Conservation (phyloP, 352 stramenopile species). For the Phytophthora agathidicida region DNA sequence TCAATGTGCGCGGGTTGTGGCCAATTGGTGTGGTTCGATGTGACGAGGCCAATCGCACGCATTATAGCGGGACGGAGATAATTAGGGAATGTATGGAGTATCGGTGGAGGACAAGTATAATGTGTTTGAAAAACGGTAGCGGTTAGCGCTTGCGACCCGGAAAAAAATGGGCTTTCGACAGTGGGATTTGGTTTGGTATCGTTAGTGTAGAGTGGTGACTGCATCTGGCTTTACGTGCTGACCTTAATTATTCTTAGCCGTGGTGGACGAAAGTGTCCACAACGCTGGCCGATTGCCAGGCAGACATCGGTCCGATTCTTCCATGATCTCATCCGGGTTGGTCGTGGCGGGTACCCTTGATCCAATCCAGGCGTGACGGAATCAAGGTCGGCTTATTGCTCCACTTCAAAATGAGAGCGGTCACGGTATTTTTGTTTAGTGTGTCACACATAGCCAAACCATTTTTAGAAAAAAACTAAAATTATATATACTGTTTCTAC, state of each 20-base stretch:
- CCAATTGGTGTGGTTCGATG: constrained; percentile 14
- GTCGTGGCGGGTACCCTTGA: too few relatives aligned
- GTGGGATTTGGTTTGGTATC: too few relatives aligned
- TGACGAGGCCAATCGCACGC: constrained; percentile 17
- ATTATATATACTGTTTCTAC: too few relatives aligned
- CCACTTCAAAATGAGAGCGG: too few relatives aligned
- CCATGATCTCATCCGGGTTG: too few relatives aligned
- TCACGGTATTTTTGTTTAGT: too few relatives aligned
- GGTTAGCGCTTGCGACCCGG: background rate
- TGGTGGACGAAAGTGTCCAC: background rate
- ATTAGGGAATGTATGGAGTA: background rate
- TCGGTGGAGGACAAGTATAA: background rate
- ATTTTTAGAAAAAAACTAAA: too few relatives aligned
- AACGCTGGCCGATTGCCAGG: background rate
- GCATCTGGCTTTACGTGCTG: constrained; percentile 21
- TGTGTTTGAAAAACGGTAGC: background rate
- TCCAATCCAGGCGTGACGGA: too few relatives aligned
- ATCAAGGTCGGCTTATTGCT: too few relatives aligned
- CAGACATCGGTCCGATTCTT: too few relatives aligned
- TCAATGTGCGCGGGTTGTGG: constrained; percentile 7
- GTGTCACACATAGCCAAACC: too few relatives aligned
- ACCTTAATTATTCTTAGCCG: constrained; percentile 3
- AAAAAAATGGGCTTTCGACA: constrained; percentile 21
- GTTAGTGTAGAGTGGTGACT: background rate
- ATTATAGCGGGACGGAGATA: background rate